phyloP scores from a whole-genome alignment of 257 asterid genomes.

The Solanum medicagineum region DNA sequence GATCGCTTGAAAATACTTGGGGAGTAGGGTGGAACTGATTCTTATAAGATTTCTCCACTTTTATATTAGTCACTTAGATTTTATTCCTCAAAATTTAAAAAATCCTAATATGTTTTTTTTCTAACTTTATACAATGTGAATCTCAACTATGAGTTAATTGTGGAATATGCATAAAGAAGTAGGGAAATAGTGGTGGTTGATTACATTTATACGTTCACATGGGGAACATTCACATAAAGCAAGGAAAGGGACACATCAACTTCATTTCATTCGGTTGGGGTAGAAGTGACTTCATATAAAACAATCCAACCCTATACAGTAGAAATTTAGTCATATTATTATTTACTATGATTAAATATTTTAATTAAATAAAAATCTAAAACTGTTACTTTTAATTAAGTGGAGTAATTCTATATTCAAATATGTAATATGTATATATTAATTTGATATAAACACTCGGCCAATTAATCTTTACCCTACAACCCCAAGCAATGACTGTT shows the following conservation, averaged over 20 bases:
- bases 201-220: neutral
- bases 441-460: fast-evolving
- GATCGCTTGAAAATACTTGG: too few relatives aligned
- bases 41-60: neutral
- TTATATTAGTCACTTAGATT: neutral
- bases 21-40: neutral
- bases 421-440: neutral
- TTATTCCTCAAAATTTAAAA: neutral
- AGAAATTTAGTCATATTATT: too few relatives aligned
- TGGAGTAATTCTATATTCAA: neutral
- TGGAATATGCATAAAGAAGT: neutral
- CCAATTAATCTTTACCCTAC: neutral
- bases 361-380: neutral
- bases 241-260: neutral
- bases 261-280: neutral
- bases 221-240: neutral
- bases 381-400: neutral
- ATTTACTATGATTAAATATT: neutral
- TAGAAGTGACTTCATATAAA: neutral
- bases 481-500: neutral
- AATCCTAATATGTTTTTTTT: neutral
- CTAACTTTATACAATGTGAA: neutral
- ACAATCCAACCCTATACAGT: neutral
- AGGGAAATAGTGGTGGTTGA: neutral
- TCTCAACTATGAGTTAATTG: neutral